Percentiles rank a stretch among this genome's conserved stretches.
phyloP scores from a whole-genome alignment of 306 rosid species.

The Gillenia trifoliata region DNA sequence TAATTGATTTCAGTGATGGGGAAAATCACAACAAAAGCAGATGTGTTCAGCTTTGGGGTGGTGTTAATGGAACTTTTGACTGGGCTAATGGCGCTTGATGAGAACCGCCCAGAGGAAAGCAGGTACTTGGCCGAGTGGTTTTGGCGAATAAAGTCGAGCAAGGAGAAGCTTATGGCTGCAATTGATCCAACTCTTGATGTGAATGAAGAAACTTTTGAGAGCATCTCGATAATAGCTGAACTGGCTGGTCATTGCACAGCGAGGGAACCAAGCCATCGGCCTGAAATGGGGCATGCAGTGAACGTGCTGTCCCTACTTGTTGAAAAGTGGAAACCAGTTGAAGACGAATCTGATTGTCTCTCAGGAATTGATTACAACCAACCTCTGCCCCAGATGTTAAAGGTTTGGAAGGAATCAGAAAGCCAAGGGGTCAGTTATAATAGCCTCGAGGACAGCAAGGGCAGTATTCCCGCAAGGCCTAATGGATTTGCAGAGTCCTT shows the following conservation, averaged over 20 bases:
- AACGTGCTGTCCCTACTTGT: conserved; percentile 48
- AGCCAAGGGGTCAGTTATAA: conserved; percentile 33
- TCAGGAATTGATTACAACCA: conserved; percentile 46
- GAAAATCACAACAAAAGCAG: conserved; percentile 76
- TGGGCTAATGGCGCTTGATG: conserved; percentile 71
- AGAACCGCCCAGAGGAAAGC: conserved; percentile 75
- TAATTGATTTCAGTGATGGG: conserved; percentile 67
- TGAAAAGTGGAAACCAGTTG: conserved; percentile 68
- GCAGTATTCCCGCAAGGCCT: conserved; percentile 66
- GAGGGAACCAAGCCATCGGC: conserved; percentile 69
- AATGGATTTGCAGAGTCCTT: conserved; percentile 68
- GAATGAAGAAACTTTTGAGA: conserved; percentile 42
- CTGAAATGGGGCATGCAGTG: conserved; percentile 82
- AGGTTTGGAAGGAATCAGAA: conserved; percentile 69
- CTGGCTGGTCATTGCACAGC: conserved; percentile 87
- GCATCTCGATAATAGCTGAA: conserved; percentile 48
- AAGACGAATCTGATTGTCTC: conserved; percentile 34
- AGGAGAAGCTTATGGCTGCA: conserved; percentile 55
- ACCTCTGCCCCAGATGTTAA: conserved; percentile 68
- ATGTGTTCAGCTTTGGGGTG: conserved; percentile 80
- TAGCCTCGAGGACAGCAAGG: conserved; percentile 50
- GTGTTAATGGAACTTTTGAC: conserved; percentile 77
- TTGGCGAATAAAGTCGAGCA: conserved; percentile 57
- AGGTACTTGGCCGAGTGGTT: conserved; percentile 77
- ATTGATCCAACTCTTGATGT: conserved; percentile 54